Conservation (phyloP, 73 alveolate species). For the Paramecium bursaria region DNA sequence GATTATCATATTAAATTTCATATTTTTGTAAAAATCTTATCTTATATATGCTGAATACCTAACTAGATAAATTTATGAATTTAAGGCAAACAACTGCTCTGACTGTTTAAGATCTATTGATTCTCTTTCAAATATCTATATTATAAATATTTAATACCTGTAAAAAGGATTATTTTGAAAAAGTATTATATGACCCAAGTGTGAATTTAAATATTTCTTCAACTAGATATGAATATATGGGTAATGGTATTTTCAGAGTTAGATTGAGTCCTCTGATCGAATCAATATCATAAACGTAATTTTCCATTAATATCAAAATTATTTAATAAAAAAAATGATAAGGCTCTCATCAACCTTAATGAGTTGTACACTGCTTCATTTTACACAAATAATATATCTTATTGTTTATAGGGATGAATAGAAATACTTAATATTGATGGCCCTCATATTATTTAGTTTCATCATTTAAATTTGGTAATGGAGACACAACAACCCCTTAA, state of each 20-base stretch:
- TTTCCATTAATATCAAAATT: constrained; percentile 24
- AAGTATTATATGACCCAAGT: background rate
- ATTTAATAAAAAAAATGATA: no score
- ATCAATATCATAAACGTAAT: constrained; percentile 60
- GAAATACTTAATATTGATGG: no score
- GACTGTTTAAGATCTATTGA: background rate
- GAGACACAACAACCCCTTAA: no score
- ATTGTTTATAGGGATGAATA: no score
- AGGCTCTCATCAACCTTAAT: no score
- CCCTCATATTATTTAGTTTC: no score
- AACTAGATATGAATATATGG: constrained; percentile 17
- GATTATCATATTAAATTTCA: background rate
- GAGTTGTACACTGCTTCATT: no score
- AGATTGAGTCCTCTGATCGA: constrained; percentile 56
- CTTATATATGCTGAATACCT: no score
- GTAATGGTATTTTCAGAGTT: constrained; percentile 3
- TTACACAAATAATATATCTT: no score
- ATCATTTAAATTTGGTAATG: no score
- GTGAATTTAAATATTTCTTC: constrained; percentile 51
- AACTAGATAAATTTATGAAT: constrained; percentile 20
- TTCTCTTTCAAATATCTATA: constrained; percentile 36
- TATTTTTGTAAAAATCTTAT: constrained; percentile 20
- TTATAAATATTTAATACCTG: no score
- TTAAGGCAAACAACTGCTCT: constrained; percentile 11
- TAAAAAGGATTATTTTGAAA: background rate